A percentile compares a stretch with the other conserved stretches of the same genome.
phyloP scores from a whole-genome alignment of 306 rosid species.

The Luffa acutangula region DNA sequence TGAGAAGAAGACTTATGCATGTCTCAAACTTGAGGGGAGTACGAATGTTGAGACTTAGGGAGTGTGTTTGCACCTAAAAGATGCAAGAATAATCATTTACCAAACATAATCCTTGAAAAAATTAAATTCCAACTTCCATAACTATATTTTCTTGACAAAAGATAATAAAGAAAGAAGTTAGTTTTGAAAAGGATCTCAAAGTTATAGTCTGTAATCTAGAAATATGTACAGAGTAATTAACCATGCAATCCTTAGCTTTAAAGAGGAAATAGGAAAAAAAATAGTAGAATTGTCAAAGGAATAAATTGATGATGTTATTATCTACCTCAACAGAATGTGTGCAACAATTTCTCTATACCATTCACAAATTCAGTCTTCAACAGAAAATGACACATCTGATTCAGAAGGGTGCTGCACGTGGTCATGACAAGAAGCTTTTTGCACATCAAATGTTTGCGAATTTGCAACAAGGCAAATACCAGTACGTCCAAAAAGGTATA shows the following conservation, averaged over 20 bases:
- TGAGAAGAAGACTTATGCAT: background rate
- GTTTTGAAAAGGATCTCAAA: background rate
- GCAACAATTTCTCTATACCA: slow-evolving; percentile 5
- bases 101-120: too few species aligned
- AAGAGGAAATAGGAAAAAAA: background rate
- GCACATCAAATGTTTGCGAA: slow-evolving; percentile 88
- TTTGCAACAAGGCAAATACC: too few species aligned
- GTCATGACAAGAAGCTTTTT: slow-evolving; percentile 48
- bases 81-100: too few species aligned
- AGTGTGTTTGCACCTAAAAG: too few species aligned
- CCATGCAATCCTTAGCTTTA: background rate
- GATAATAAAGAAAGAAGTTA: background rate
- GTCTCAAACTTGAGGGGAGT: too few species aligned
- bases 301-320: background rate
- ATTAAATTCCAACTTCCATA: too few species aligned
- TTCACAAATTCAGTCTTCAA: slow-evolving; percentile 19
- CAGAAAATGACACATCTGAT: slow-evolving; percentile 28
- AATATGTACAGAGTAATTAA: slow-evolving; percentile 4
- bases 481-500: too few species aligned
- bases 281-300: background rate
- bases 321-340: slow-evolving; percentile 22
- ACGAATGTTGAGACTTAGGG: too few species aligned
- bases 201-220: background rate
- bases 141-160: background rate
- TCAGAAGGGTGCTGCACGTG: slow-evolving; percentile 23